phyloP scores from a whole-genome alignment of 208 protist genomes.

The Acanthamoeba castellanii region DNA sequence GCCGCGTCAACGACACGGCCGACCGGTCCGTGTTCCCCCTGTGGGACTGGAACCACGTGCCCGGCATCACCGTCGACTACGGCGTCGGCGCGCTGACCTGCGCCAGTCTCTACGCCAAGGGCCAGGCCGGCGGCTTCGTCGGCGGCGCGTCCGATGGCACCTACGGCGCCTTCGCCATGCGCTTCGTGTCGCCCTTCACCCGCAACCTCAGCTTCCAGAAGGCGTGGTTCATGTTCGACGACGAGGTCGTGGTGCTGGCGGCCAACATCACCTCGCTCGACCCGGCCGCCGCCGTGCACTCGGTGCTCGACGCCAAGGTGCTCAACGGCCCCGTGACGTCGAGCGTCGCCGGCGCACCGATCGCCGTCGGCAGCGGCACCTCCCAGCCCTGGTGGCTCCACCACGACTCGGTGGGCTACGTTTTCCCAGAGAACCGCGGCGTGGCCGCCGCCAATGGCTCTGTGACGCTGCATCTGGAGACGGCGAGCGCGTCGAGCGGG shows the following conservation, averaged over 20 bases:
- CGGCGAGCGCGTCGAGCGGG: neutral
- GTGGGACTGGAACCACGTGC: constrained; percentile 54
- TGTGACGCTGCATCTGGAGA: neutral
- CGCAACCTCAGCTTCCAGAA: constrained; percentile 49
- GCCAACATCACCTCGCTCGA: constrained; percentile 29
- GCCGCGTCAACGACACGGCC: neutral
- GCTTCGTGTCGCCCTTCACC: constrained; percentile 24
- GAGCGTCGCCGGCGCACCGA: neutral
- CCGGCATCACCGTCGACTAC: constrained; percentile 42
- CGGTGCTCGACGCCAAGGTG: constrained; percentile 4
- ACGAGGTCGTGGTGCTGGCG: constrained; percentile 27
- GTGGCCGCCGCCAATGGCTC: neutral
- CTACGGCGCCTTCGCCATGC: constrained; percentile 6
- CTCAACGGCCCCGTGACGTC: neutral
- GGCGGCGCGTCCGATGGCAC: constrained; percentile 16
- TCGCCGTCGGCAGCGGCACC: neutral
- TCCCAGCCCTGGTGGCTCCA: constrained; percentile 38
- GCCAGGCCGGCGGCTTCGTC: neutral
- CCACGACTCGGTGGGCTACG: constrained; percentile 54
- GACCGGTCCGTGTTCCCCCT: neutral
- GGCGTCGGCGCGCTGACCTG: constrained; percentile 23
- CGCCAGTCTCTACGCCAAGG: neutral
- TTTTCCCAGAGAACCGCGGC: constrained; percentile 6
- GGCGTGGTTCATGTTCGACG: constrained; percentile 59
- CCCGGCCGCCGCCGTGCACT: constrained; percentile 1